phyloP scores from a whole-genome alignment of 805 yeast species.

The Metschnikowia borealis region DNA sequence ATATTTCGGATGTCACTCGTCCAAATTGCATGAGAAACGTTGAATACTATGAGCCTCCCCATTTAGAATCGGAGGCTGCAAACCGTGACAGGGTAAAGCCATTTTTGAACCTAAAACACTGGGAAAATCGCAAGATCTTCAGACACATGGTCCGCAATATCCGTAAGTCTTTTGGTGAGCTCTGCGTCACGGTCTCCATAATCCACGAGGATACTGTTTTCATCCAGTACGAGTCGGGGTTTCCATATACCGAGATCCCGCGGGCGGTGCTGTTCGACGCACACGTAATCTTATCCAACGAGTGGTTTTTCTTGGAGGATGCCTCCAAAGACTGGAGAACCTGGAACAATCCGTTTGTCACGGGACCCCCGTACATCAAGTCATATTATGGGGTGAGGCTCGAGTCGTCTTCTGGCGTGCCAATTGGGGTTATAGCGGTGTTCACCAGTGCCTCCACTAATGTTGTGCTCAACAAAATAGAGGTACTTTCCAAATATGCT shows the following conservation, averaged over 20 bases:
- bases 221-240: conserved; percentile 46
- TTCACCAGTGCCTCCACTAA: conserved; percentile 48
- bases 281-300: conserved; percentile 60
- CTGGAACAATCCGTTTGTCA: conserved; percentile 56
- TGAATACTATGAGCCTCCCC: conserved; percentile 59
- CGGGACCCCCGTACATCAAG: conserved; percentile 52
- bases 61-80: conserved; percentile 45
- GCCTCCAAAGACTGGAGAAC: conserved; percentile 72
- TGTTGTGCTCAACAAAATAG: conserved; percentile 33
- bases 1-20: conserved; percentile 48
- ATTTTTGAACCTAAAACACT: conserved; percentile 41
- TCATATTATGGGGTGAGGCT: conserved; percentile 69
- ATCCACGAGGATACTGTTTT: conserved; percentile 45
- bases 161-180: conserved; percentile 39
- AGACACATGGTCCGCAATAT: conserved; percentile 35
- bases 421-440: conserved; percentile 56
- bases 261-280: conserved; percentile 60
- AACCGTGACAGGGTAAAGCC: conserved; percentile 43
- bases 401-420: conserved; percentile 32
- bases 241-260: conserved; percentile 49
- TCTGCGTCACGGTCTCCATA: conserved; percentile 59
- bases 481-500: conserved; percentile 35
- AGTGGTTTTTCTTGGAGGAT: conserved; percentile 52
- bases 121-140: conserved; percentile 44
- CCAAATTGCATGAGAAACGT: conserved; percentile 48